These are phyloP conservation scores for Poa annua DNA, from an alignment of 176 grass and related monocot genomes.

Conservation along the genomic window DNA sequence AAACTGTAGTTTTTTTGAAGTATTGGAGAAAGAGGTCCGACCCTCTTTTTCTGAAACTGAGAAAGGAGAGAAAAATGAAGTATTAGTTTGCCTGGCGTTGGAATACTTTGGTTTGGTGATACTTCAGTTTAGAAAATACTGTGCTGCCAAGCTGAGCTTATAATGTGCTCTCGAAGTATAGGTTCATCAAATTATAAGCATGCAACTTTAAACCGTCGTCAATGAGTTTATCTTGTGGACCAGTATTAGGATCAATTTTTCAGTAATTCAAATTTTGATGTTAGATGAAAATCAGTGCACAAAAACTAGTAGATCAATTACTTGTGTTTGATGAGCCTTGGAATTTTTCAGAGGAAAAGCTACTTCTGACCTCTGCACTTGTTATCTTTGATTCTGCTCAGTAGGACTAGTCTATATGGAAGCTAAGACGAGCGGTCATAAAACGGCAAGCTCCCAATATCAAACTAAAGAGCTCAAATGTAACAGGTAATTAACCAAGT, in stretches of 20 bases:
- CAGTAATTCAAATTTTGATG: background rate
- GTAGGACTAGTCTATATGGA: background rate
- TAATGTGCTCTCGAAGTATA: background rate
- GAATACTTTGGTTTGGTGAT: too few species aligned
- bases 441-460: constrained; percentile 28
- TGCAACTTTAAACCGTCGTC: background rate
- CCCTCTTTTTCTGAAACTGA: too few species aligned
- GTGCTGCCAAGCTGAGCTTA: too few species aligned
- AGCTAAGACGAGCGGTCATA: background rate
- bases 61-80: too few species aligned
- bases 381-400: background rate
- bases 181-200: background rate
- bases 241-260: background rate
- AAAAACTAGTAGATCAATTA: constrained; percentile 2
- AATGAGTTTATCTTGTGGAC: background rate
- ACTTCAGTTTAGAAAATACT: too few species aligned
- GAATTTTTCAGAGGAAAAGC: background rate
- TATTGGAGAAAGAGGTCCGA: too few species aligned
- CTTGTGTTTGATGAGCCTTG: background rate
- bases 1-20: too few species aligned
- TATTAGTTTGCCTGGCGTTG: too few species aligned
- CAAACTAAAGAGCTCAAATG: constrained; percentile 12
- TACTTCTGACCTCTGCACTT: background rate
- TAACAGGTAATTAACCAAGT: constrained; percentile 26
- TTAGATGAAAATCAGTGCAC: background rate